These are phyloP conservation scores for Ceratopteris richardii DNA, from an alignment of 75 land plant species.

Conservation along the genomic window DNA sequence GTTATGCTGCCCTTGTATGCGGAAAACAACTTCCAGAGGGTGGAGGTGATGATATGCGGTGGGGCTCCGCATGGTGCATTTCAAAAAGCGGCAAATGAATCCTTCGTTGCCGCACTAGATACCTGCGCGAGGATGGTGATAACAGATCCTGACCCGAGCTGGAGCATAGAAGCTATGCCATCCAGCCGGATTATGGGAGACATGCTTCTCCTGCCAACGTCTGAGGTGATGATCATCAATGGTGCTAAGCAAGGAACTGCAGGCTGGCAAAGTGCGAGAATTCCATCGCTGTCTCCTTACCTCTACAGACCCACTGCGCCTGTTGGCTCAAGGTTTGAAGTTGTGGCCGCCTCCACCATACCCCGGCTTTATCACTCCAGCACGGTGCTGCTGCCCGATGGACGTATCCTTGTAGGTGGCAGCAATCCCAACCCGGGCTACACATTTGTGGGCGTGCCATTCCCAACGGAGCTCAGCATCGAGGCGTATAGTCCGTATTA, in stretches of 20 bases:
- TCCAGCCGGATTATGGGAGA: constrained; percentile 38
- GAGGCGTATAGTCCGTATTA: constrained; percentile 47
- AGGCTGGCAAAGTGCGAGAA: constrained; percentile 27
- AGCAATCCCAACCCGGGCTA: constrained; percentile 34
- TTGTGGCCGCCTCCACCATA: constrained; percentile 16
- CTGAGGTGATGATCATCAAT: constrained; percentile 41
- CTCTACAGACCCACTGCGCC: constrained; percentile 14
- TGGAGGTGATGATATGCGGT: constrained; percentile 39
- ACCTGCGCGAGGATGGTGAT: constrained; percentile 46
- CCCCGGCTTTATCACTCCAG: constrained; percentile 51
- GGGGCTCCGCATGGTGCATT: constrained; percentile 22
- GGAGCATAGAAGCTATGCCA: constrained; percentile 51
- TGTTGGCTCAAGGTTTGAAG: constrained; percentile 1
- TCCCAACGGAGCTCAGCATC: constrained; percentile 42
- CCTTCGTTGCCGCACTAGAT: constrained; percentile 12
- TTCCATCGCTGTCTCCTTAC: constrained; percentile 27
- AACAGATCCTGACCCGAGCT: constrained; percentile 20
- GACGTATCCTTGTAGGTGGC: constrained; percentile 44
- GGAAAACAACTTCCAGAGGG: constrained; percentile 16
- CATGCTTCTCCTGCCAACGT: constrained; percentile 49
- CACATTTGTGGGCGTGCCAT: constrained; percentile 13
- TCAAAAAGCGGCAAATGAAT: not conserved
- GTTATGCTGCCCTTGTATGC: constrained; percentile 35
- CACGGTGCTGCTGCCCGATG: constrained; percentile 39
- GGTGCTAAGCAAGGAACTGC: constrained; percentile 40